Evolutionary conservation across 2,329 filamentous ascomycete genomes (phyloP), one percentile per base, ranked within the genome.

Genomic region (Nannizziopsis barbatae): DNA sequence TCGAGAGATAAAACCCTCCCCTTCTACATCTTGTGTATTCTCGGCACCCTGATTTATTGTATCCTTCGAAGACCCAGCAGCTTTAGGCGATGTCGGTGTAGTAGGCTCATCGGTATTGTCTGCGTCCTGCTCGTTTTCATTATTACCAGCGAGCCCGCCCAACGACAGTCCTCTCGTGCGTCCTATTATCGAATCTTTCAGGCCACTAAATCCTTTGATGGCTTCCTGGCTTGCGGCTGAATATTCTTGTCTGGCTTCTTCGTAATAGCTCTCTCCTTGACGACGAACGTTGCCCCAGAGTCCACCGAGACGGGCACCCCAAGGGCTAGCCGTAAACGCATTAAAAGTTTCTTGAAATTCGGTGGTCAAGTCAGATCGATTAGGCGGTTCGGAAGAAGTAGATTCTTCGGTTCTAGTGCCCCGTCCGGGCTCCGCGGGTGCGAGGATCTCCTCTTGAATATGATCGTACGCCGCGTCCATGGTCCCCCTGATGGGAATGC

Each of bases 401-500:
- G 77, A 49, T 69, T 69, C 66, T 17, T 69, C 62, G 42, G 71
- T 62, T 41, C 66, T 65, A 38, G 71, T 65, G 31, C 60, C 53
- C 37, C 58, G 50, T 7, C 54, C 61, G 49, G 81, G 73, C 58
- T 79, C 76, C 31, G 76, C 68, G 35, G 77, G 73, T 53, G 64
- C 53, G 57, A 86, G 76, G 45, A 80, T 77, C 65, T 92, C 83
- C 71, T 95, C 87, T 64, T 87, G 82, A 60, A 96, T 94, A 67
- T 95, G 88, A 63, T 98, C 92, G 76, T 96, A 98, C 39, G 89
- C 89, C 62, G 93, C 75, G 77, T 98, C 92, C 92, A 98, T 96
- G 44, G 30, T 47, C 32, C 17, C 14, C n/a, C 32, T 30, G 22
- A 18, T 17, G 8, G n/a, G 8, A 30, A 33, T 30, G 17, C 7